phyloP scores from a whole-genome alignment of 2,329 filamentous ascomycete genomes.

The Fusarium coffeatum region DNA sequence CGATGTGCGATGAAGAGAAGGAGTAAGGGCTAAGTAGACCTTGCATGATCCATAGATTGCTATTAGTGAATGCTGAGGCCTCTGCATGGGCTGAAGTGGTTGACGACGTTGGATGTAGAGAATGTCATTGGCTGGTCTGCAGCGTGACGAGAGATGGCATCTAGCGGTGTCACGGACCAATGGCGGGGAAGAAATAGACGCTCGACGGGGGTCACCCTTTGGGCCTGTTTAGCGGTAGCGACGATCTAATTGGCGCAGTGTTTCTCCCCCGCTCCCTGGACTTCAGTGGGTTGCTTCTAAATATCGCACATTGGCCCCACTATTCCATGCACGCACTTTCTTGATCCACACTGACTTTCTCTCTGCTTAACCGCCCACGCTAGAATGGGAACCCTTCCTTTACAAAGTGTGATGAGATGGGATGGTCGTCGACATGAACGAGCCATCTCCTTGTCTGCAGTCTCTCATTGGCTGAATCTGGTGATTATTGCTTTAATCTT shows the following conservation, averaged over 20 bases:
- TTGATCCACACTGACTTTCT: conserved; percentile 20
- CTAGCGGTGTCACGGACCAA: conserved; percentile 43
- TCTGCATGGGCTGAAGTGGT: conserved; percentile 39
- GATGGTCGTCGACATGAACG: conserved; percentile 34
- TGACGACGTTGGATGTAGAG: conserved; percentile 4
- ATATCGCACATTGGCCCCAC: conserved; percentile 26
- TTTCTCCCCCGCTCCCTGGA: conserved; percentile 23
- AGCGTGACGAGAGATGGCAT: conserved; percentile 40
- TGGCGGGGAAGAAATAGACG: conserved; percentile 42
- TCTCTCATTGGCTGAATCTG: conserved; percentile 33
- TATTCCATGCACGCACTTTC: conserved; percentile 39
- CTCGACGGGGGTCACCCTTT: conserved; percentile 19
- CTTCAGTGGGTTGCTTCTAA: conserved; percentile 32
- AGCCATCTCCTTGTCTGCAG: conserved; percentile 35
- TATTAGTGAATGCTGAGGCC: conserved; percentile 20
- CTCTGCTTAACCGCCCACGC: conserved; percentile 44
- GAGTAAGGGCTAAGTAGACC: conserved; percentile 9
- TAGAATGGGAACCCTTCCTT: conserved; percentile 25
- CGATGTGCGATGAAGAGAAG: conserved; percentile 19
- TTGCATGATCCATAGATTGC: conserved; percentile 42
- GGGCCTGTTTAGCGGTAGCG: conserved; percentile 27
- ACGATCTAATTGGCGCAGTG: conserved; percentile 26
- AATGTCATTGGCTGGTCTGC: conserved; percentile 40
- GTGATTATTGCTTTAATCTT: neutral
- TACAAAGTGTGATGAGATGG: conserved; percentile 29